Conservation (phyloP, 2,329 filamentous ascomycete species). For the Periconia sp. region DNA sequence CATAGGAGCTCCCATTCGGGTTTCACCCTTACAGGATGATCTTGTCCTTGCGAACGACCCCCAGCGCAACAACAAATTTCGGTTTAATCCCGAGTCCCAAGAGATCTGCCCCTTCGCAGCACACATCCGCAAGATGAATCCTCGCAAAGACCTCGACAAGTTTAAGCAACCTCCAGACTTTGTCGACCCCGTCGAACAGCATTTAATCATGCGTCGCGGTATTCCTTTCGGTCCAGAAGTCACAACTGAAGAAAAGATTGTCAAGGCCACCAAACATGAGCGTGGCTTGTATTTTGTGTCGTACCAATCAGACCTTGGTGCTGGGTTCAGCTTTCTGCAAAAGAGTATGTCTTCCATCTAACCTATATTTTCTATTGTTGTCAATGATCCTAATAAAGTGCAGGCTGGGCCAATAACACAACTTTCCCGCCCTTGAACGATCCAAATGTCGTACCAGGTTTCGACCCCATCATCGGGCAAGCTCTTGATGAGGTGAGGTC, state of each 20-base stretch:
- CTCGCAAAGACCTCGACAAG: slow-evolving; percentile 1
- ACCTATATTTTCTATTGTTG: not conserved
- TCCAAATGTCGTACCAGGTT: not conserved
- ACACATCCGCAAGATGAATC: slow-evolving; percentile 11
- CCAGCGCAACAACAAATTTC: slow-evolving; percentile 9
- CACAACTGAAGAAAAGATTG: slow-evolving; percentile 3
- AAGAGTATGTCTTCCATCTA: not conserved
- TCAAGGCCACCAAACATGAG: not conserved
- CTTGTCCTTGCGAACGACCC: not conserved
- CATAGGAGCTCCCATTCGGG: no score
- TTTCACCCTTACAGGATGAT: not conserved
- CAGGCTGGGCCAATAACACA: slow-evolving; percentile 4
- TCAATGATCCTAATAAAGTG: not conserved
- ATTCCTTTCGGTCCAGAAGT: slow-evolving; percentile 10
- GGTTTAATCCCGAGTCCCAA: slow-evolving; percentile 2
- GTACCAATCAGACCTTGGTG: slow-evolving; percentile 2
- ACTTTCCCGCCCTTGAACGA: slow-evolving; percentile 1
- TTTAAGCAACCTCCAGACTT: not conserved
- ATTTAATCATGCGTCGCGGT: slow-evolving; percentile 7
- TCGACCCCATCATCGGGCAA: slow-evolving; percentile 10
- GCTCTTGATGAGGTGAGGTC: not conserved
- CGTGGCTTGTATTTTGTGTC: slow-evolving; percentile 10
- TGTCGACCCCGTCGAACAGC: not conserved
- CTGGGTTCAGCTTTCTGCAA: slow-evolving; percentile 8
- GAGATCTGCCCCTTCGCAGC: slow-evolving; percentile 8